Evolutionary conservation across 1,139 yeast genomes (phyloP), one percentile per base, ranked within the genome.

Genomic region (Arxiozyma bovina): DNA sequence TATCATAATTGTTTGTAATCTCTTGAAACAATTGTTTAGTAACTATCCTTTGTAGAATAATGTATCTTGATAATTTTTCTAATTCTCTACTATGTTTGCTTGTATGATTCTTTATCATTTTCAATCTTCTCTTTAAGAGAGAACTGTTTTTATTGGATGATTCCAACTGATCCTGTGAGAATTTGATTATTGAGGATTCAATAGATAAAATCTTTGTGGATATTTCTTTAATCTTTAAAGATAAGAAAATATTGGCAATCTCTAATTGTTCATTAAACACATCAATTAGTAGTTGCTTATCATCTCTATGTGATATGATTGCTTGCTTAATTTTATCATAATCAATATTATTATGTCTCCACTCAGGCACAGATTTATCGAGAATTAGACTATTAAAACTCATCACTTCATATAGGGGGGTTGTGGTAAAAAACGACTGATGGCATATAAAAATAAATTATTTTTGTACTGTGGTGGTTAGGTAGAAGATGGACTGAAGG

Each of bases 261-360:
- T 60, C 54, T 25, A 73, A 70, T 58, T 75, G 76, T 30, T 72
- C 70, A 52, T 65, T 65, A 54, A 74, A 74, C 7, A 43, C 38
- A 2, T 67, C 57, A 42, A 58, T 59, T 21, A 25, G 17, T 21
- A 71, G 58, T 22, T 57, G 57, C 18, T 63, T 49, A n/a, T n/a
- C 43, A 30, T 43, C 34, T n/a, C 20, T 30, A 12, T 61, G 20
- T 71, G 54, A 43, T 58, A 53, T 7, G 1, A 49, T 49, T n/a
- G 34, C 42, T 34, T 72, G 70, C 69, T 89, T 89, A 58, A 90
- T 71, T 53, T 83, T 87, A 61, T 87, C 85, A 69, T 91, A 91
- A 66, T 88, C 91, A 47, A 91, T 76, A 69, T 90, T 88, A 70
- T 87, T 85, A 59, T 81, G 79, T 64, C 80, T 80, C 97, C 97